These are phyloP conservation scores for Phytophthora pseudosyringae DNA, from an alignment of 352 stramenopile species.

Conservation along the genomic window DNA sequence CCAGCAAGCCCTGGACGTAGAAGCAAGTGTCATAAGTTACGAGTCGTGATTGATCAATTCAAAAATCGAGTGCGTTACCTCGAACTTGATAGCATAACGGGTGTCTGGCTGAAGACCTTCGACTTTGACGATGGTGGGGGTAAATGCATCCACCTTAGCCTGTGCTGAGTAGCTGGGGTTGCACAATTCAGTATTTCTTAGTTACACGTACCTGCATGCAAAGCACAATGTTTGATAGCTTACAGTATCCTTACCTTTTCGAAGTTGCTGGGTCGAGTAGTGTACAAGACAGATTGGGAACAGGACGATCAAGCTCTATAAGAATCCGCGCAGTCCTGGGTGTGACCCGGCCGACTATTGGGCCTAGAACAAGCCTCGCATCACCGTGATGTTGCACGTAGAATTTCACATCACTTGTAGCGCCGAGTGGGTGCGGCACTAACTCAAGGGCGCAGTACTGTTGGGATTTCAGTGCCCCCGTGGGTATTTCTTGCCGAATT, in stretches of 20 bases:
- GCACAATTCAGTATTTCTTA: not conserved
- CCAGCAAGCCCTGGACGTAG: slow-evolving; percentile 46
- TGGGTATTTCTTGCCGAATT: slow-evolving; percentile 37
- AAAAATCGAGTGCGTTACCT: slow-evolving; percentile 37
- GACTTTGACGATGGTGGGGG: slow-evolving; percentile 66
- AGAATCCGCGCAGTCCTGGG: slow-evolving; percentile 59
- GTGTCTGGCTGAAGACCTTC: slow-evolving; percentile 59
- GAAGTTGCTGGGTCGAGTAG: slow-evolving; percentile 40
- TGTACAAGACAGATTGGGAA: slow-evolving; percentile 44
- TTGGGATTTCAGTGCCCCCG: slow-evolving; percentile 11
- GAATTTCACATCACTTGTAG: slow-evolving; percentile 42
- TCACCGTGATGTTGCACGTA: slow-evolving; percentile 44
- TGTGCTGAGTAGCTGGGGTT: slow-evolving; percentile 28
- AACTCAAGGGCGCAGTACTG: slow-evolving; percentile 63
- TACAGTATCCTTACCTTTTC: slow-evolving; percentile 34
- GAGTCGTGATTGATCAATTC: not conserved
- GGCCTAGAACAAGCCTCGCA: slow-evolving; percentile 58
- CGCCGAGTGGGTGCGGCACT: slow-evolving; percentile 48
- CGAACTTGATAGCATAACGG: slow-evolving; percentile 64
- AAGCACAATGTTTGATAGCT: not conserved
- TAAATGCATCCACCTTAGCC: slow-evolving; percentile 50
- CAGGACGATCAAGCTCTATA: slow-evolving; percentile 61
- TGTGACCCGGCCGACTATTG: slow-evolving; percentile 70
- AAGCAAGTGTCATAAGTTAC: not conserved
- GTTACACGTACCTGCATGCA: not conserved